A percentile compares a stretch with the other conserved stretches of the same genome.
Evolutionary conservation across 108 stramenopile genomes (phyloP).

Genomic region (Stephanodiscus triporus): DNA sequence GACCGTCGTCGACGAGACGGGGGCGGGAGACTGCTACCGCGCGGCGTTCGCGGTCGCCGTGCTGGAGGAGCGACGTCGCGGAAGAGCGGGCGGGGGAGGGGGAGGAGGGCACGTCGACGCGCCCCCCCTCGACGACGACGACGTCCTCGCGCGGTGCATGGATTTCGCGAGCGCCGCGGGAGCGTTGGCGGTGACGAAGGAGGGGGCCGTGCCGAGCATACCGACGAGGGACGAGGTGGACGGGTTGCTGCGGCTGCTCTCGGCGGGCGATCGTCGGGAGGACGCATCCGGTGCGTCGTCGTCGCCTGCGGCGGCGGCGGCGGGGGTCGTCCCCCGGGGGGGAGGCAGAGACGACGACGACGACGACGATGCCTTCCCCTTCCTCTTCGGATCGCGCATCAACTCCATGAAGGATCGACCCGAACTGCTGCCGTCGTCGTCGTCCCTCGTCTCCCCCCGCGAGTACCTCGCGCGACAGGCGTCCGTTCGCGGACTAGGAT

Average conservation of each 20-base stretch:
- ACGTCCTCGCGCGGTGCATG: constrained; percentile 51
- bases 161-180: constrained; percentile 76
- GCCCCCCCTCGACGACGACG: constrained; percentile 18
- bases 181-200: constrained; percentile 28
- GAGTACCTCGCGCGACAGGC: constrained; percentile 77
- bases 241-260: too few relatives aligned
- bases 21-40: constrained; percentile 86
- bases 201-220: too few relatives aligned
- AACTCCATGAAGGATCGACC: constrained; percentile 89
- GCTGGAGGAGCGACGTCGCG: constrained; percentile 40
- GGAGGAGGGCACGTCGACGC: neutral
- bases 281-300: too few relatives aligned
- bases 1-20: constrained; percentile 81
- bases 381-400: constrained; percentile 78
- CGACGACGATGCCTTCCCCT: constrained; percentile 61
- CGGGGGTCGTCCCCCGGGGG: constrained; percentile 37
- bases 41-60: constrained; percentile 83
- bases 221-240: too few relatives aligned
- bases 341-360: constrained; percentile 21
- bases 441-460: constrained; percentile 40
- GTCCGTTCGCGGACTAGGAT: constrained; percentile 67
- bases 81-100: neutral
- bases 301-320: neutral
- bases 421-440: constrained; percentile 49
- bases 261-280: neutral